Evolutionary conservation across 345 rosid species (phyloP).

Genomic region (Syzygium oleosum): DNA sequence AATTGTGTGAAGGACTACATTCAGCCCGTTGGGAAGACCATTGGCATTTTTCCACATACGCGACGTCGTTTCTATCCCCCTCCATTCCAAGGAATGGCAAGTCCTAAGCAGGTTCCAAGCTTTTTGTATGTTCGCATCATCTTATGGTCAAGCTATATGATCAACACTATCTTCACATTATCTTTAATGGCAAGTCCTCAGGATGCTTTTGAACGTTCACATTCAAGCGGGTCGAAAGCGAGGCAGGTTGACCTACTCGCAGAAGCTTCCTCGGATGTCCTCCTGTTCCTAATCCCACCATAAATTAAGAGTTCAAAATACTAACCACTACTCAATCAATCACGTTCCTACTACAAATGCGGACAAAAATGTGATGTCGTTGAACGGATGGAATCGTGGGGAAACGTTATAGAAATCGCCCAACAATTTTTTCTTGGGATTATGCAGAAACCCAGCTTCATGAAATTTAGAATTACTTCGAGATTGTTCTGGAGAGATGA

Average conservation of each 20-base stretch:
- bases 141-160: background rate
- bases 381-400: background rate
- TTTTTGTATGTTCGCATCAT: background rate
- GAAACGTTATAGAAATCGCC: rapidly evolving
- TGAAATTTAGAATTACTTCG: background rate
- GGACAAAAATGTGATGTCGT: background rate
- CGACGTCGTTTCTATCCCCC: background rate
- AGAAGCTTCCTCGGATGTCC: background rate
- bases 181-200: background rate
- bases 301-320: background rate
- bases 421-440: background rate
- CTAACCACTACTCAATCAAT: background rate
- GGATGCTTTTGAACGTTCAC: background rate
- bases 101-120: background rate
- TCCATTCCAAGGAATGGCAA: background rate
- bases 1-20: too few species aligned
- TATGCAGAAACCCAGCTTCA: rapidly evolving
- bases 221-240: background rate
- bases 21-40: too few species aligned
- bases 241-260: background rate
- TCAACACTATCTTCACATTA: background rate
- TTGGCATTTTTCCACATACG: background rate
- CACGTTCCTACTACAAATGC: rapidly evolving
- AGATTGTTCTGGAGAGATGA: background rate
- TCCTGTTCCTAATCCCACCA: background rate